Conservation (phyloP, 2,329 filamentous ascomycete genomes). For the Aspergillus terreus region DNA sequence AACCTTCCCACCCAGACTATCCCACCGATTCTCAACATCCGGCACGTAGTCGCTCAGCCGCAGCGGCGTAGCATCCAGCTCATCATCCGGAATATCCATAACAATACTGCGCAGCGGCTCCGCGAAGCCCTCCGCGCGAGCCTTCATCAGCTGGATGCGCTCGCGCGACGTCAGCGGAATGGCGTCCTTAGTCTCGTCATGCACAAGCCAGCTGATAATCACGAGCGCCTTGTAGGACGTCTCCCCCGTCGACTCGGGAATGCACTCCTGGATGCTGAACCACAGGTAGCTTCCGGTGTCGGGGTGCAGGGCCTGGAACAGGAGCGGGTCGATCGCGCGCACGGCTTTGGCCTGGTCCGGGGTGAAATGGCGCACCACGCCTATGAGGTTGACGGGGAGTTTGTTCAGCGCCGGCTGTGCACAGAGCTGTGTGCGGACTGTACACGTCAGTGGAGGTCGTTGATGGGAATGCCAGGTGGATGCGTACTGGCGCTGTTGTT, state of each 20-base stretch:
- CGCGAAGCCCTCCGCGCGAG: slow-evolving; percentile 2
- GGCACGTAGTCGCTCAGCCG: neutral
- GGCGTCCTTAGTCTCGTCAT: neutral
- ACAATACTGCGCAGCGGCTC: slow-evolving; percentile 1
- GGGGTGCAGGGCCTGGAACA: slow-evolving; percentile 1
- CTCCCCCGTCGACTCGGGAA: neutral
- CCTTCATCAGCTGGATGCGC: slow-evolving; percentile 3
- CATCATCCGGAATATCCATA: slow-evolving; percentile 1
- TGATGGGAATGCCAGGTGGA: neutral
- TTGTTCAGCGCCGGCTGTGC: neutral
- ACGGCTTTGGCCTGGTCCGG: neutral
- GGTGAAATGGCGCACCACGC: neutral
- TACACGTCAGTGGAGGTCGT: neutral
- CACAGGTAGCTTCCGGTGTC: slow-evolving; percentile 1
- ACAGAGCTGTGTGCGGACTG: neutral
- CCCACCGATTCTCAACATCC: slow-evolving; percentile 3
- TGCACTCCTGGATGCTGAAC: slow-evolving; percentile 3
- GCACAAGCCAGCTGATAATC: neutral
- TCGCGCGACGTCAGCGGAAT: neutral
- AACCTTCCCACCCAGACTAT: slow-evolving; percentile 31
- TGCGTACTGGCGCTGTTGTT: neutral
- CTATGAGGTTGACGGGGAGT: neutral
- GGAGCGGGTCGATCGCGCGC: slow-evolving; percentile 3
- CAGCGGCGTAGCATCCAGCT: neutral
- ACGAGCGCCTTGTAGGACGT: neutral